Base-by-base conservation (phyloP, 163 green algal species). In the Scenedesmus sp. region DNA sequence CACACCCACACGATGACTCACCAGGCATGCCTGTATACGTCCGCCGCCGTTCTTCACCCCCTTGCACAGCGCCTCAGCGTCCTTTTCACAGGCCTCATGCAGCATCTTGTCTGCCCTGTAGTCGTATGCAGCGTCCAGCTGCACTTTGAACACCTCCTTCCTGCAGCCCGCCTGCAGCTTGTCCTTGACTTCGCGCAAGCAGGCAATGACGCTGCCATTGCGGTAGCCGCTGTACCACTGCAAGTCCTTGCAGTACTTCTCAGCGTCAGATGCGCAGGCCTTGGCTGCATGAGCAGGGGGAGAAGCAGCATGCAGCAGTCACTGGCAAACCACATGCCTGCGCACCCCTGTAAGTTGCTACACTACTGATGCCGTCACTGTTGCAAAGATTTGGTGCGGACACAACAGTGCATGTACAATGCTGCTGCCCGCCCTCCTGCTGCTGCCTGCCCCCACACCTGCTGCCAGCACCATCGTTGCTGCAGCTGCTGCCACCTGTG, bases 21-120 rank as follows among this genome's bases (percentile, higher is more conserved):
- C 85, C 80, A 98, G 90, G 92, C 96, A 98, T 2, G 91, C 92
- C 86, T 96, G 94, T 81, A 97, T 91, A 53, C 93, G 90, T 15
- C 96, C 96, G 16, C 93, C 93, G 30, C 96, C 94, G 2, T 90
- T 86, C 78, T 96, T 91, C 16, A 97, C 94, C 35, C 89, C 93
- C 70, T 80, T 43, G 91, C 96, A 97, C 16, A 96, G 73, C 1
- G 13, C 91, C 30, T 92, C 51, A 0, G 93, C 94, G 85, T 97
- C 96, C 7, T 53, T 81, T 73, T 94, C 88, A 91, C 94, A 95
- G 0, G 70, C 59, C 78, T 93, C 46, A 35, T 94, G 85, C n/a
- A 94, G 80, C 56, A 88, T 53, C 4, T 91, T 33, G 87, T 96
- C 91, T 18, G 85, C 73, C n/a, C 86, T 35, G 72, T 93, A 92